Conservation (phyloP, 192 early-diverging fungal genomes). For the Podila minutissima region DNA sequence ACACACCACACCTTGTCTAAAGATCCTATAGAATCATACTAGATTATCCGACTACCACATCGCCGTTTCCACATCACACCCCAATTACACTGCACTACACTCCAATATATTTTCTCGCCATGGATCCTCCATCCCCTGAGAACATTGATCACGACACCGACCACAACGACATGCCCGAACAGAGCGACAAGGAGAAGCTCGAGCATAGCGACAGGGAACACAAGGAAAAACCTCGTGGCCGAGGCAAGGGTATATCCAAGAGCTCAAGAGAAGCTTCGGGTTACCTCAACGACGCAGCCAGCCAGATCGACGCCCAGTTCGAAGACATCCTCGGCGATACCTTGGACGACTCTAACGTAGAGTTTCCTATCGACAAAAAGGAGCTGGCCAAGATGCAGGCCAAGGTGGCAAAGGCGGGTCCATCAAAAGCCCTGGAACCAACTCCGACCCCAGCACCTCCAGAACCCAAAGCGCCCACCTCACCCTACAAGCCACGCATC, state of each 20-base stretch:
- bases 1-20: background rate
- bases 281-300: slow-evolving; percentile 13
- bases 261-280: background rate
- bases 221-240: background rate
- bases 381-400: no score
- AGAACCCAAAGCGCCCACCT: no score
- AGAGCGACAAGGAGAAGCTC: background rate
- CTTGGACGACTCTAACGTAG: background rate
- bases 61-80: no score
- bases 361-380: background rate
- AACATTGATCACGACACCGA: background rate
- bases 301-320: slow-evolving; percentile 27
- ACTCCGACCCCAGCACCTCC: background rate
- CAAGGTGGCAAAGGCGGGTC: no score
- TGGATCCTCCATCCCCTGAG: background rate
- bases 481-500: no score
- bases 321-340: background rate
- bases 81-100: no score
- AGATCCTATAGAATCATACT: no score
- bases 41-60: no score
- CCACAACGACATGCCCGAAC: background rate
- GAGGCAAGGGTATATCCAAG: background rate
- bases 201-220: background rate
- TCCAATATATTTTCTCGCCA: background rate
- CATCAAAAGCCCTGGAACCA: background rate